Percentiles rank a stretch among this genome's conserved stretches.
Conservation (phyloP, 352 stramenopile species). For the Phytopythium delawarense region DNA sequence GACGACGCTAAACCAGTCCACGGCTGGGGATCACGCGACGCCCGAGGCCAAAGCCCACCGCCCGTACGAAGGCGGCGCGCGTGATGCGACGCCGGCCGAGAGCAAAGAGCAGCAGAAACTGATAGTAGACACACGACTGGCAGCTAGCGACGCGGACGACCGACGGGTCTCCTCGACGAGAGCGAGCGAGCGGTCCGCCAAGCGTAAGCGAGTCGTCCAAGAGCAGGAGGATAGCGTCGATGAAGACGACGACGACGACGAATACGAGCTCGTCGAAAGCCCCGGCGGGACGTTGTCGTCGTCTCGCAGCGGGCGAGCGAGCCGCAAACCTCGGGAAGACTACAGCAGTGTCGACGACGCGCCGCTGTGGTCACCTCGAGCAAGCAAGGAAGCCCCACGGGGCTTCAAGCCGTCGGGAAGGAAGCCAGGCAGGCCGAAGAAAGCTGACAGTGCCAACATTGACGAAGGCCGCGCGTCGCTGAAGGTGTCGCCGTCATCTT, state of each 20-base stretch:
- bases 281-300: background rate
- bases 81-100: background rate
- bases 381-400: conserved; percentile 4
- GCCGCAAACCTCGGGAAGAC: background rate
- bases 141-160: background rate
- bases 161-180: background rate
- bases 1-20: conserved; percentile 48
- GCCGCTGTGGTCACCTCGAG: background rate
- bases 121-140: background rate
- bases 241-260: conserved; percentile 9
- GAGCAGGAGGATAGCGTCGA: conserved; percentile 11
- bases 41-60: background rate
- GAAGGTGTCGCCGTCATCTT: background rate
- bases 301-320: background rate
- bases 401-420: background rate
- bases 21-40: conserved; percentile 2
- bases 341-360: conserved; percentile 5
- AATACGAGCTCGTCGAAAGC: conserved; percentile 5
- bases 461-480: background rate
- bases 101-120: background rate
- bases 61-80: background rate
- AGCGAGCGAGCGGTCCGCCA: background rate
- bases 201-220: conserved; percentile 6
- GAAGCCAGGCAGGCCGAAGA: background rate
- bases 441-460: background rate